Evolutionary conservation across 768 basidiomycete species (phyloP).

Genomic region (Naganishia randhawae): DNA sequence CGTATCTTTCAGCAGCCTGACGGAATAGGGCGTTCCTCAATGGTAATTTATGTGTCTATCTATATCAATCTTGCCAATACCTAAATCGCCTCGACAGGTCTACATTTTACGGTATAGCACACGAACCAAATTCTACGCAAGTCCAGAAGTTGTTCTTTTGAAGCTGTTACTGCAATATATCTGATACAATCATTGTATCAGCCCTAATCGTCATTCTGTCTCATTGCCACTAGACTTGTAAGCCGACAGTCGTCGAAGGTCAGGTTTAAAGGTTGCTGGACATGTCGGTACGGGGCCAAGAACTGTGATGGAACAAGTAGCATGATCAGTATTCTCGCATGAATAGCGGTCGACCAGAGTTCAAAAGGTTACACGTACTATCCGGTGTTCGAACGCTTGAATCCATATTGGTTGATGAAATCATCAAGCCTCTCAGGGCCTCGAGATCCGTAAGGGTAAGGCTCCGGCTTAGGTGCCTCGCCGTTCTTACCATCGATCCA

Average conservation of each 20-base stretch:
- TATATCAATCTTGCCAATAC: no score
- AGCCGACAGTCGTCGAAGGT: background rate
- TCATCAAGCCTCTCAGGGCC: slow-evolving; percentile 80
- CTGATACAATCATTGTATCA: background rate
- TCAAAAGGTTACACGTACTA: slow-evolving; percentile 70
- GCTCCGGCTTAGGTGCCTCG: slow-evolving; percentile 62
- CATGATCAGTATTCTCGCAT: slow-evolving; percentile 5
- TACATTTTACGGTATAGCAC: no score
- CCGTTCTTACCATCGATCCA: slow-evolving; percentile 84
- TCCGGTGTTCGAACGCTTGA: slow-evolving; percentile 61
- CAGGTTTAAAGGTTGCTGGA: slow-evolving; percentile 32
- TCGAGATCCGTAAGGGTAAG: slow-evolving; percentile 89
- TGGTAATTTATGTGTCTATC: no score
- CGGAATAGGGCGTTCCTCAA: no score
- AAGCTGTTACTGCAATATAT: slow-evolving; percentile 2
- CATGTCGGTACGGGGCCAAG: slow-evolving; percentile 70
- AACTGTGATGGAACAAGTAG: slow-evolving; percentile 51
- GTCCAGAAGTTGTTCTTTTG: slow-evolving; percentile 12
- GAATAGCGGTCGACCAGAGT: background rate
- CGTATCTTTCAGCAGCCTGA: no score
- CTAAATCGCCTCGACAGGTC: no score
- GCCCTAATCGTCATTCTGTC: background rate
- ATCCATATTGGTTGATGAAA: slow-evolving; percentile 74
- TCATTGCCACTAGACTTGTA: background rate
- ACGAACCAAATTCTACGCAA: background rate